phyloP scores from a whole-genome alignment of 202 grass and related monocot species.

The Brachypodium distachyon region DNA sequence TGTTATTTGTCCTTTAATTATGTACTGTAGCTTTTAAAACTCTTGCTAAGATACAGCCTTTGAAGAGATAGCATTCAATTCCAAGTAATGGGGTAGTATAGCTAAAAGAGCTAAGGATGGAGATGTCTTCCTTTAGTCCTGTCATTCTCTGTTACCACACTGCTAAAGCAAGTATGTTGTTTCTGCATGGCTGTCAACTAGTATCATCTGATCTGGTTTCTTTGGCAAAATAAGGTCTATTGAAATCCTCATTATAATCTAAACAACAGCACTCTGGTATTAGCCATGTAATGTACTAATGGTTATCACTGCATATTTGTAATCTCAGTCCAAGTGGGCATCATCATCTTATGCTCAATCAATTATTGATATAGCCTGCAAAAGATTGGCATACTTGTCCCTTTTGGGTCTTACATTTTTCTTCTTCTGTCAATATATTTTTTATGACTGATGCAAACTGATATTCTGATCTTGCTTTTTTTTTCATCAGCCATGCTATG shows the following conservation, averaged over 20 bases:
- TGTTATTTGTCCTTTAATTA: not conserved
- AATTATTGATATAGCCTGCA: not conserved
- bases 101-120: not conserved
- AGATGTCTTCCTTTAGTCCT: not conserved
- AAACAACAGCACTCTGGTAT: not conserved
- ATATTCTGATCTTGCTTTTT: conserved; percentile 24
- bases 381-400: not conserved
- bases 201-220: not conserved
- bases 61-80: not conserved
- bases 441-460: not conserved
- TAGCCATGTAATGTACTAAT: not conserved
- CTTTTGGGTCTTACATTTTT: not conserved
- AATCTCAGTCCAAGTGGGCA: not conserved
- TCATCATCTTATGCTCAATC: not conserved
- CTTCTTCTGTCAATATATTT: not conserved
- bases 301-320: not conserved
- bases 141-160: not conserved
- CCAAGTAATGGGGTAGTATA: not conserved
- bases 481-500: conserved; percentile 70
- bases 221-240: not conserved
- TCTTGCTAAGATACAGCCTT: not conserved
- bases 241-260: not conserved
- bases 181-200: not conserved
- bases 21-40: not conserved
- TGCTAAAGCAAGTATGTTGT: not conserved